Percentiles rank a stretch among this genome's conserved stretches.
These are phyloP conservation scores for Amanita pseudoporphyria DNA, from an alignment of 768 basidiomycete genomes.

Conservation along the genomic window DNA sequence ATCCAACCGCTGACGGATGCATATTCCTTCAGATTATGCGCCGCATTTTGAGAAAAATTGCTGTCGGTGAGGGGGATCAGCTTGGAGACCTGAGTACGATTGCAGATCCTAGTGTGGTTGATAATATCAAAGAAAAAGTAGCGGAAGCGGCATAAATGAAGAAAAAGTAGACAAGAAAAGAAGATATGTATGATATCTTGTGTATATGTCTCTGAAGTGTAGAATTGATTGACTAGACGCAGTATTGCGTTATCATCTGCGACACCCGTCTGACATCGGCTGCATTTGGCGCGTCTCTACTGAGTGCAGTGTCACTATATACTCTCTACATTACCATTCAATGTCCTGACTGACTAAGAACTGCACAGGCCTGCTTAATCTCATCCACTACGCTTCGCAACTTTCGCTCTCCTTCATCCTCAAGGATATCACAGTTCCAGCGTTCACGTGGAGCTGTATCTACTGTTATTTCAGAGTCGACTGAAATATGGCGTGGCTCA, in stretches of 20 bases:
- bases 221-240: too few relatives aligned
- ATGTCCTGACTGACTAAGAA: too few relatives aligned
- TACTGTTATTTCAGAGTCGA: neutral
- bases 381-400: neutral
- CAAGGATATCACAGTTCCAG: neutral
- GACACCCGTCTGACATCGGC: too few relatives aligned
- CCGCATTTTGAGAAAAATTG: conserved; percentile 93
- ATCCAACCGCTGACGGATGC: neutral
- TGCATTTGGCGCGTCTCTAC: too few relatives aligned
- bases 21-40: conserved; percentile 66
- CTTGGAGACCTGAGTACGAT: conserved; percentile 92
- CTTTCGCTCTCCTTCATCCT: neutral
- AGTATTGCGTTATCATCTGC: too few relatives aligned
- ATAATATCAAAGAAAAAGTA: conserved; percentile 76
- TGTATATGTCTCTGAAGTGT: too few relatives aligned
- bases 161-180: neutral
- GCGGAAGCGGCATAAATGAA: conserved; percentile 22
- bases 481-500: neutral
- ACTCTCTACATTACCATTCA: too few relatives aligned
- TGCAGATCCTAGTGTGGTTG: conserved; percentile 82
- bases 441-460: neutral
- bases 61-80: conserved; percentile 89
- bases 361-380: too few relatives aligned
- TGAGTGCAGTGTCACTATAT: too few relatives aligned
- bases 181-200: neutral